Evolutionary conservation across 192 early-diverging fungal species (phyloP).

Genomic region (Gaertneriomyces sp.): DNA sequence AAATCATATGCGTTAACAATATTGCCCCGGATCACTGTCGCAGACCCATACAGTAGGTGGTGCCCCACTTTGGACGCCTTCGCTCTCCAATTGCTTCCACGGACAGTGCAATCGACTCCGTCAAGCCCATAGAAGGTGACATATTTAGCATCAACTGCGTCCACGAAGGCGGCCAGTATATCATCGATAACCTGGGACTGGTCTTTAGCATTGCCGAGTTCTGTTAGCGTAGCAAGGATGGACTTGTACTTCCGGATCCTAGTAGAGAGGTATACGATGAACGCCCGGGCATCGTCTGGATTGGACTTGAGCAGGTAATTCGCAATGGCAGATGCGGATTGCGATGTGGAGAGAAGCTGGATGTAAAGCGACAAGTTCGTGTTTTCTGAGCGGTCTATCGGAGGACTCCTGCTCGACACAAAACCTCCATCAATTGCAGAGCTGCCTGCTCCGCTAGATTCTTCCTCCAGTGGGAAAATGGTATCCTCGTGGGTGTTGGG

Average conservation of each 20-base stretch:
- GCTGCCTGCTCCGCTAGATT: no score
- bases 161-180: slow-evolving; percentile 28
- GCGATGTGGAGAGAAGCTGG: slow-evolving; percentile 41
- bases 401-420: background rate
- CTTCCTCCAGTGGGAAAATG: no score
- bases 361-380: slow-evolving; percentile 43
- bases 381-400: slow-evolving; percentile 5
- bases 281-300: slow-evolving; percentile 17
- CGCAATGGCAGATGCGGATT: slow-evolving; percentile 23
- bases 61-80: no score
- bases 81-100: slow-evolving; percentile 29
- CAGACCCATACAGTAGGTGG: background rate
- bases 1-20: slow-evolving; percentile 46
- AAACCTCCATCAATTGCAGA: slow-evolving; percentile 1
- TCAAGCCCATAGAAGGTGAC: slow-evolving; percentile 34
- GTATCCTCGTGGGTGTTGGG: no score
- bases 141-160: slow-evolving; percentile 25
- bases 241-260: slow-evolving; percentile 35
- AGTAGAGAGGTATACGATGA: slow-evolving; percentile 36
- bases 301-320: slow-evolving; percentile 25
- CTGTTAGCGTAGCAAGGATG: slow-evolving; percentile 27
- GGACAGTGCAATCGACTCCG: slow-evolving; percentile 21
- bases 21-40: slow-evolving; percentile 36
- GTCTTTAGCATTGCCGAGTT: slow-evolving; percentile 24
- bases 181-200: slow-evolving; percentile 15